Evolutionary conservation across 768 basidiomycete genomes (phyloP).

Genomic region (Panaeolus cyanescens): DNA sequence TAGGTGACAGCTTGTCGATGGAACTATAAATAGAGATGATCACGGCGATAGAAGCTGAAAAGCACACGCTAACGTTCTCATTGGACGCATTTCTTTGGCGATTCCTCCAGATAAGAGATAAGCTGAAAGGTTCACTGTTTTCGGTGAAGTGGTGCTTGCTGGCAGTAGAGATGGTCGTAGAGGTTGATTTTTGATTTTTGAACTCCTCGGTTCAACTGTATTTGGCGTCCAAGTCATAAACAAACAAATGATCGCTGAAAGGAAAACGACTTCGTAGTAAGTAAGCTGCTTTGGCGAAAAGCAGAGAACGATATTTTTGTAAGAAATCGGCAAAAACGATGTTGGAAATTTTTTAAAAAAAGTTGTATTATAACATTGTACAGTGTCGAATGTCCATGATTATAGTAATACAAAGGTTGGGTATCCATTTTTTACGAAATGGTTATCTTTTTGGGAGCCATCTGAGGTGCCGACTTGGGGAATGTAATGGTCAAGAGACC

Average conservation of each 20-base stretch:
- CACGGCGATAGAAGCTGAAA: background rate
- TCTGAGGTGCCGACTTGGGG: constrained; percentile 45
- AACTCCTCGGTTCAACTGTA: no score
- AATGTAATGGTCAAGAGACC: constrained; percentile 53
- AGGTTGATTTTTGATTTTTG: no score
- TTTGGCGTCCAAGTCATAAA: no score
- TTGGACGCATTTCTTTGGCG: background rate
- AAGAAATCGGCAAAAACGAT: no score
- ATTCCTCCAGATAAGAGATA: background rate
- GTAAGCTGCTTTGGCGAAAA: no score
- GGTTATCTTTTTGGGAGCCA: constrained; percentile 31
- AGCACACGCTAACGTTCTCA: background rate
- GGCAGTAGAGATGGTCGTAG: no score
- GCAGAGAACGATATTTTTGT: no score
- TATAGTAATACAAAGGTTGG: background rate
- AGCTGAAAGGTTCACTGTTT: background rate
- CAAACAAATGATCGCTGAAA: no score
- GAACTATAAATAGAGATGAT: background rate
- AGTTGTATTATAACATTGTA: no score
- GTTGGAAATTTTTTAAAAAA: no score
- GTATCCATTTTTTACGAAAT: constrained; percentile 23
- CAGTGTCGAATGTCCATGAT: background rate
- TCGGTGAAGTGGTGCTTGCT: no score
- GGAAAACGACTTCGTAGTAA: no score
- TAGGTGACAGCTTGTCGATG: background rate